Percentiles rank a stretch among this genome's conserved stretches.
These are phyloP conservation scores for Musa schizocarpa DNA, from an alignment of 176 grass and related monocot species.

Conservation along the genomic window DNA sequence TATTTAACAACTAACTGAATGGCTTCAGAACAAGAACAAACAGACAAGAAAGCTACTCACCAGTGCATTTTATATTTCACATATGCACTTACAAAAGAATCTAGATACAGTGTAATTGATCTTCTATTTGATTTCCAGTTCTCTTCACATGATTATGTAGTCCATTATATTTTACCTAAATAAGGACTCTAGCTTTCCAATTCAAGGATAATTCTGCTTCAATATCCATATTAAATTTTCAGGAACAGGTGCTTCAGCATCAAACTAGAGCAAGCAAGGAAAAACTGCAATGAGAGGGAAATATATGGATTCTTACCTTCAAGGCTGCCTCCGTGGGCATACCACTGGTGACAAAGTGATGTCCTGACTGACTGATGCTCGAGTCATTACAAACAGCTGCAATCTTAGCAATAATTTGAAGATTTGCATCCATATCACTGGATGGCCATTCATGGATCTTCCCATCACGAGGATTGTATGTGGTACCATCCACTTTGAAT, in stretches of 20 bases:
- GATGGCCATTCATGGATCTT: slow-evolving; percentile 61
- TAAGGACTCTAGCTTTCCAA: no score
- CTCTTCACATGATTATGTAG: no score
- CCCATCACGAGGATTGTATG: slow-evolving; percentile 65
- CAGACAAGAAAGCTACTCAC: not conserved
- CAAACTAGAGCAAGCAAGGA: not conserved
- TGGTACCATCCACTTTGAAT: slow-evolving; percentile 83
- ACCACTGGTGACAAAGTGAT: slow-evolving; percentile 69
- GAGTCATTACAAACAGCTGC: slow-evolving; percentile 85
- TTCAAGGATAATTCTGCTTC: no score
- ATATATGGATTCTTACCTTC: slow-evolving; percentile 43
- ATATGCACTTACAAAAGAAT: not conserved
- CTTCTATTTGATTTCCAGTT: no score
- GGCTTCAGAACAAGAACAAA: not conserved
- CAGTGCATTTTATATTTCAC: not conserved
- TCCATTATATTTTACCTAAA: no score
- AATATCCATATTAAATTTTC: no score
- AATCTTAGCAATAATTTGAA: slow-evolving; percentile 73
- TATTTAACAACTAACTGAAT: not conserved
- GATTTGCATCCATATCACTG: slow-evolving; percentile 57
- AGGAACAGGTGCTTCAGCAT: not conserved
- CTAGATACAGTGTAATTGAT: no score
- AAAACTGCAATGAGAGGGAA: not conserved
- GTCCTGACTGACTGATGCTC: slow-evolving; percentile 41
- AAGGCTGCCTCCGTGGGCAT: slow-evolving; percentile 88